These are phyloP conservation scores for bread wheat (Triticum aestivum) DNA, from an alignment of 176 grass and related monocot species.

Conservation along the genomic window IWGSC_CS_RefSeq_v2.1 NC_057796.1:489063861-489064360, in stretches of 20 bases:
- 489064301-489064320: conserved; percentile 73
- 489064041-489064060: conserved; percentile 24
- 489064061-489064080: conserved; percentile 55
- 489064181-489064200: conserved; percentile 52
- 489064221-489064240: no score
- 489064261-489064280: conserved; percentile 74
- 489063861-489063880: background rate
- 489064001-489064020: background rate
- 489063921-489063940: background rate
- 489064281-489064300: conserved; percentile 85
- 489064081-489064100: conserved; percentile 62
- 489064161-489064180: conserved; percentile 30
- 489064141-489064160: conserved; percentile 57
- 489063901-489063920: background rate
- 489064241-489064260: conserved; percentile 40
- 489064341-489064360: conserved; percentile 63
- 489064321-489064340: conserved; percentile 61
- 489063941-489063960: no score
- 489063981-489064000: background rate
- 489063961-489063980: background rate
- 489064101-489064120: conserved; percentile 61
- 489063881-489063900: background rate
- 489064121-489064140: conserved; percentile 61
- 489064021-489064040: background rate
- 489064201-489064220: conserved; percentile 44